A percentile compares a stretch with the other conserved stretches of the same genome.
Conservation (phyloP, 352 stramenopile species). For the Globisporangium ultimum region DNA sequence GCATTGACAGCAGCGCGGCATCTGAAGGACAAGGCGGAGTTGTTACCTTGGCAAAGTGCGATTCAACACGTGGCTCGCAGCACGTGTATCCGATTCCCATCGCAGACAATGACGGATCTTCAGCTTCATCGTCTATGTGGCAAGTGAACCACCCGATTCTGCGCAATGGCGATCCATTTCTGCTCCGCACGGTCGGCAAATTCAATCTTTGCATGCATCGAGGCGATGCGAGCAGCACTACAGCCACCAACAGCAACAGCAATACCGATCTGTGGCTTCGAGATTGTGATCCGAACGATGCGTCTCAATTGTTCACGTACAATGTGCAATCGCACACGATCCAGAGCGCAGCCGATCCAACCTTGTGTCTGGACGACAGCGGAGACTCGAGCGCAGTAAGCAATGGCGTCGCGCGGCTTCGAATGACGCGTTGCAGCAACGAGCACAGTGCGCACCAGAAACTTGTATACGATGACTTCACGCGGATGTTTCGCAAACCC, state of each 20-base stretch:
- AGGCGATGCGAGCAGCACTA: not conserved
- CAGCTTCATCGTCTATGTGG: not conserved
- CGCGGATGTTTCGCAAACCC: constrained; percentile 1
- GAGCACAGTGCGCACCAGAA: constrained; percentile 5
- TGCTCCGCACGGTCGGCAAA: constrained; percentile 11
- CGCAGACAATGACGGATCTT: not conserved
- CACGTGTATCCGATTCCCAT: not conserved
- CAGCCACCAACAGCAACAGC: not conserved
- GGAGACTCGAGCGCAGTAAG: not conserved
- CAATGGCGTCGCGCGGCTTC: not conserved
- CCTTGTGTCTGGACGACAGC: constrained; percentile 11
- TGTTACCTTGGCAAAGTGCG: not conserved
- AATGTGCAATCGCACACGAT: constrained; percentile 3
- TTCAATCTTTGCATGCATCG: constrained; percentile 6
- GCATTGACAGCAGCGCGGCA: constrained; percentile 4
- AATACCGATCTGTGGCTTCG: not conserved
- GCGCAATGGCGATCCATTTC: not conserved
- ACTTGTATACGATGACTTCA: constrained; percentile 9
- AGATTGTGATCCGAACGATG: not conserved
- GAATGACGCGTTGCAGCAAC: not conserved
- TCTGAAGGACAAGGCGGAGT: not conserved
- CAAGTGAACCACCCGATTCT: not conserved
- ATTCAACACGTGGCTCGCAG: not conserved
- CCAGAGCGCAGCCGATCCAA: not conserved
- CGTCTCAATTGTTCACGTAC: constrained; percentile 8